Evolutionary conservation across 768 basidiomycete genomes (phyloP).

Genomic region (Naganishia antarctica): DNA sequence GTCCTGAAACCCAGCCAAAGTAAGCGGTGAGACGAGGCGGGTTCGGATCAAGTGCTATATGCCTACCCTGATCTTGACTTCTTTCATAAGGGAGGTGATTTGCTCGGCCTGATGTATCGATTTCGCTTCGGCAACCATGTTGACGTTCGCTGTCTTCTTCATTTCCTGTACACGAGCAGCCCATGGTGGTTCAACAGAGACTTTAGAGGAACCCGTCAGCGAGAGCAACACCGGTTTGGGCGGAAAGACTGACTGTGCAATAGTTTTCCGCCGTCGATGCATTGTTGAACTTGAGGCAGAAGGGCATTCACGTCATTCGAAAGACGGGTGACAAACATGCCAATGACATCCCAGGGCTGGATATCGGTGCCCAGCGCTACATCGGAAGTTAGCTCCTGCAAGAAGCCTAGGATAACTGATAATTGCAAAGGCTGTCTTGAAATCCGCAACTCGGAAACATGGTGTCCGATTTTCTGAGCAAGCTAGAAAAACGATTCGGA

Average conservation of each 20-base stretch:
- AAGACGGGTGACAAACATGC: slow-evolving; percentile 64
- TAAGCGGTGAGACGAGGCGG: too few relatives aligned
- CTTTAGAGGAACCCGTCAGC: slow-evolving; percentile 15
- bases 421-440: slow-evolving; percentile 76
- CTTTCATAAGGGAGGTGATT: slow-evolving; percentile 77
- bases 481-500: slow-evolving; percentile 54
- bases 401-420: slow-evolving; percentile 63
- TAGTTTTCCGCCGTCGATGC: slow-evolving; percentile 70
- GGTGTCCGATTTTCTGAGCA: slow-evolving; percentile 80
- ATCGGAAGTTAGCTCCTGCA: slow-evolving; percentile 66
- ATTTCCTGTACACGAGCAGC: slow-evolving; percentile 72
- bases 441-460: slow-evolving; percentile 72
- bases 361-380: slow-evolving; percentile 61
- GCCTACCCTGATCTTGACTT: slow-evolving; percentile 60
- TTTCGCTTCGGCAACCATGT: slow-evolving; percentile 86
- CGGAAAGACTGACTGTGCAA: slow-evolving; percentile 61
- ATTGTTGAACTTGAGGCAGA: slow-evolving; percentile 56
- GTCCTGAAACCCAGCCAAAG: too few relatives aligned
- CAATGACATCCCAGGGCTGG: slow-evolving; percentile 73
- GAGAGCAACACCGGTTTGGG: neutral
- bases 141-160: slow-evolving; percentile 73
- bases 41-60: too few relatives aligned
- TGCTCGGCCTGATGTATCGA: slow-evolving; percentile 81
- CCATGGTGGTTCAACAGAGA: slow-evolving; percentile 72
- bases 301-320: slow-evolving; percentile 66